Percentiles rank a stretch among this genome's conserved stretches.
Conservation (phyloP, 2,329 filamentous ascomycete genomes). For the Teratosphaeria nubilosa region DNA sequence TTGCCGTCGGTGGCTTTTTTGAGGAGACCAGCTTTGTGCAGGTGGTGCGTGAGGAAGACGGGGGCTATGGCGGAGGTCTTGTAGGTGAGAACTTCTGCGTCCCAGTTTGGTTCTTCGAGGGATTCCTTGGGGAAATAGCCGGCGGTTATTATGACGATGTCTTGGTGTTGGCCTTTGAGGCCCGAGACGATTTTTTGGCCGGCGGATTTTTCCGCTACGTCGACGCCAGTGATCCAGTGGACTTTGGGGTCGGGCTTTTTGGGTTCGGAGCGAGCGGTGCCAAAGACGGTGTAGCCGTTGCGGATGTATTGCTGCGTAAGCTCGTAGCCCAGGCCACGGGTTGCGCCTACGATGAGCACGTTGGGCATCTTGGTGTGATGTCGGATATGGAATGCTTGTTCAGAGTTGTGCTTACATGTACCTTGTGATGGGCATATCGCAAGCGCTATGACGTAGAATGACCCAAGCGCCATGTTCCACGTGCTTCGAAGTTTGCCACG, state of each 20-base stretch:
- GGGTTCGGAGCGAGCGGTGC: conserved; percentile 47
- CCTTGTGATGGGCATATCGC: neutral
- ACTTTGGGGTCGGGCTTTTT: conserved; percentile 35
- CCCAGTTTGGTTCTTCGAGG: conserved; percentile 54
- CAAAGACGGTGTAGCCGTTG: conserved; percentile 44
- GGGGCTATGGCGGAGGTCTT: conserved; percentile 55
- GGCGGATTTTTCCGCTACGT: conserved; percentile 7
- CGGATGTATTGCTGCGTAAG: conserved; percentile 50
- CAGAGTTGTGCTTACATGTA: neutral
- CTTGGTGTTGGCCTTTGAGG: conserved; percentile 18
- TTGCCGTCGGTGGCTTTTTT: conserved; percentile 5
- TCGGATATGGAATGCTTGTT: too few relatives aligned
- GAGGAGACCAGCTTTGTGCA: conserved; percentile 47
- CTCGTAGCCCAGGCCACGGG: conserved; percentile 55
- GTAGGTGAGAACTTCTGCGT: conserved; percentile 61
- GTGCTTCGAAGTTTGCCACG: neutral
- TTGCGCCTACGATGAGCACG: conserved; percentile 57
- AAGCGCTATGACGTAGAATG: neutral
- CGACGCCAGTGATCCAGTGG: conserved; percentile 18
- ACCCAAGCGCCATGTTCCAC: neutral
- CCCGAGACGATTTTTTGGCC: conserved; percentile 14
- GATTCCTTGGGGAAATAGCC: conserved; percentile 60
- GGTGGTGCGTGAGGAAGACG: conserved; percentile 55
- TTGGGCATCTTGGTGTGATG: conserved; percentile 30
- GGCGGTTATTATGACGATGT: conserved; percentile 53